Evolutionary conservation across 2,329 filamentous ascomycete species (phyloP).

Genomic region (Penicillium expansum): DNA sequence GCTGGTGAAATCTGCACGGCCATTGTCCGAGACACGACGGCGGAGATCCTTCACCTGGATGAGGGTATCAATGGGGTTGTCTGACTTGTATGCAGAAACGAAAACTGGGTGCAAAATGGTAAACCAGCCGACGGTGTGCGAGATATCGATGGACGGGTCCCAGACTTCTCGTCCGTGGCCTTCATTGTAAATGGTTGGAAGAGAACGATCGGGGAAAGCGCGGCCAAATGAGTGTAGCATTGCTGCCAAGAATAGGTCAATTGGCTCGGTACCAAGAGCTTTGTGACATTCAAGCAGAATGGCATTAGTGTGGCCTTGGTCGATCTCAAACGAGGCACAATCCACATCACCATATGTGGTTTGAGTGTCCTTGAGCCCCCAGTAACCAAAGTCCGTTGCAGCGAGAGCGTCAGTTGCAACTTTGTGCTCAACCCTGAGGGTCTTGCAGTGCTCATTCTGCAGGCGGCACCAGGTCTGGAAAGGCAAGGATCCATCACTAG

Average conservation of each 20-base stretch:
- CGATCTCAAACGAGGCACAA: constrained; percentile 36
- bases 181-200: constrained; percentile 49
- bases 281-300: constrained; percentile 35
- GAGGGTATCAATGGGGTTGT: constrained; percentile 33
- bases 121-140: constrained; percentile 53
- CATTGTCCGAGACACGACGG: constrained; percentile 38
- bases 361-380: constrained; percentile 31
- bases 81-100: constrained; percentile 26
- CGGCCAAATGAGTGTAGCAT: constrained; percentile 46
- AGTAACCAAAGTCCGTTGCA: constrained; percentile 34
- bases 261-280: constrained; percentile 34
- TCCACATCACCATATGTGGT: constrained; percentile 39
- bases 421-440: constrained; percentile 13
- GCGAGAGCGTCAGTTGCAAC: constrained; percentile 23
- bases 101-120: constrained; percentile 49
- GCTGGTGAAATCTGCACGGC: constrained; percentile 38
- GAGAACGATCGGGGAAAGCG: constrained; percentile 41
- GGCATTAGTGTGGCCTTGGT: constrained; percentile 24
- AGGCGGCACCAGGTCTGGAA: constrained; percentile 40
- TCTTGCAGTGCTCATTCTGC: constrained; percentile 28
- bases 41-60: constrained; percentile 41
- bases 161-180: constrained; percentile 50
- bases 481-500: constrained; percentile 30
- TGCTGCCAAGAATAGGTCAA: constrained; percentile 39
- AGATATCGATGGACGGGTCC: constrained; percentile 47